A percentile compares a stretch with the other conserved stretches of the same genome.
These are phyloP conservation scores for Pythium brachiatum DNA, from an alignment of 352 stramenopile genomes.

Conservation along the genomic window DNA sequence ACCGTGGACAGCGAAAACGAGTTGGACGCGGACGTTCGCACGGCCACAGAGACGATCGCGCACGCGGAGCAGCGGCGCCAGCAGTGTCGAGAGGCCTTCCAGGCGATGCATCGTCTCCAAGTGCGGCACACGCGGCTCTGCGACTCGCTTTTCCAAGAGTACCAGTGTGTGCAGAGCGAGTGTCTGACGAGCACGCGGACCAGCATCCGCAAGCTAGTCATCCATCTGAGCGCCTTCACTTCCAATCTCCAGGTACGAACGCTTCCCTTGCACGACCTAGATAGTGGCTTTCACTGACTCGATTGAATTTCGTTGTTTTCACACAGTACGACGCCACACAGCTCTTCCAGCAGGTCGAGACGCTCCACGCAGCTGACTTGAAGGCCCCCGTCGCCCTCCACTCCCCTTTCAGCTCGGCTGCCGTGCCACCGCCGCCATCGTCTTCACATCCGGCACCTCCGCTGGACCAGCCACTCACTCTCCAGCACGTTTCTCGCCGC, in stretches of 20 bases:
- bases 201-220: slow-evolving; percentile 31
- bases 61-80: slow-evolving; percentile 14
- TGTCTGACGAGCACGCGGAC: slow-evolving; percentile 22
- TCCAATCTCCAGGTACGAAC: slow-evolving; percentile 29
- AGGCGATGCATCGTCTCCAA: slow-evolving; percentile 19
- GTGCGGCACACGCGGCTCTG: slow-evolving; percentile 20
- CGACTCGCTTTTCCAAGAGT: slow-evolving; percentile 27
- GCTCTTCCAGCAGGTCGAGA: slow-evolving; percentile 27
- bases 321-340: slow-evolving; percentile 28
- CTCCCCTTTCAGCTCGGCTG: background rate
- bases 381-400: background rate
- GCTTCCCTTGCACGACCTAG: too few species aligned
- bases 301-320: background rate
- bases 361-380: slow-evolving; percentile 7
- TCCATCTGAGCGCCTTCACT: slow-evolving; percentile 33
- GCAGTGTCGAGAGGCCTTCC: slow-evolving; percentile 19
- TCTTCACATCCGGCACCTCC: slow-evolving; percentile 5
- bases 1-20: background rate
- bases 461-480: slow-evolving; percentile 12
- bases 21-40: background rate
- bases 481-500: slow-evolving; percentile 15
- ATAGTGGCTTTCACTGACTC: background rate
- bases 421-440: background rate
- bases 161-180: slow-evolving; percentile 23
- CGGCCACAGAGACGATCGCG: slow-evolving; percentile 1